Evolutionary conservation across 441 rosid genomes (phyloP), one percentile per base, ranked within the genome.

Genomic region (Adansonia madagascariensis): DNA sequence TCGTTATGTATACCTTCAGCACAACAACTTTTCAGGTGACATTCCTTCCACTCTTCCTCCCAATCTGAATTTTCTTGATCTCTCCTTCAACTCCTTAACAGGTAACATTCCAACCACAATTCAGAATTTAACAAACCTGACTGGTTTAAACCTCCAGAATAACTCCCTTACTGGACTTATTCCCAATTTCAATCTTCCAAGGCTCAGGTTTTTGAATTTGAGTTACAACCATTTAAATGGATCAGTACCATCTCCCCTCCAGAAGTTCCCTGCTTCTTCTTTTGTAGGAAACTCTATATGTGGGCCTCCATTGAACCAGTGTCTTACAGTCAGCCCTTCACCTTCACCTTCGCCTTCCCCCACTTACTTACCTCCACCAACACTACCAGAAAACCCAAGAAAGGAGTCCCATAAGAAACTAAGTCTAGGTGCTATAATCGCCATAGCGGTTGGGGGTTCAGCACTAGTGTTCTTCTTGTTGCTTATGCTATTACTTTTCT

Each of bases 371-470:
- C 77, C 86, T 62, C 24, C 88, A 53, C 76, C 83, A 43, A 14
- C 71, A 44, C 71, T 80, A 41, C 81, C 88, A 47, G 64, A 35
- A 78, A 82, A 72, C 46, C 83, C 84, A 49, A 35, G 44, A 60
- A 75, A 67, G 69, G 80, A 74, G 56, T 78, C 86, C 67, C 84
- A 88, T 82, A 88, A 77, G 82, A 89, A 82, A 80, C 90, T 88
- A 55, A 85, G 91, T 59, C 86, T 80, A 2, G 84, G 86, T 43
- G 86, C 85, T 50, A 90, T 91, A 15, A 80, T 90, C 62, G 98
- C 91, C 82, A 91, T 94, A 71, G 93, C 89, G 67, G 81, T 85
- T 7, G 95, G 93, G 46, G 92, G 95, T 67, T 86, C 88, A 6
- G 71, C 84, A 47, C 79, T 89, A 20, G 77, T 90, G 55, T 78